Evolutionary conservation across 805 yeast genomes (phyloP).

Genomic region (Cyberlindnera veronae): DNA sequence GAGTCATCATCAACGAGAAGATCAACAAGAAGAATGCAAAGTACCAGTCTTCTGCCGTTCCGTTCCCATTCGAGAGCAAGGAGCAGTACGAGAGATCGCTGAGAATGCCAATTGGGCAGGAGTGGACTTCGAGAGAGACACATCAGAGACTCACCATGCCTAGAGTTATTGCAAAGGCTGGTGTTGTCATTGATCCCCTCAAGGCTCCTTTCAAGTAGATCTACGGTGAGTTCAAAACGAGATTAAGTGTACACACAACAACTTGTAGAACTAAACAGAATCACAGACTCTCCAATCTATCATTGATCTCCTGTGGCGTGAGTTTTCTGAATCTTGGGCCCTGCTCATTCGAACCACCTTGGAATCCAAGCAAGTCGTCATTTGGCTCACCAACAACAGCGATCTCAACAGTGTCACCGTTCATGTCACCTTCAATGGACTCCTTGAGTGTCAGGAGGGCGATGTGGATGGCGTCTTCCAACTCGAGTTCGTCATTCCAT

Average conservation of each 20-base stretch:
- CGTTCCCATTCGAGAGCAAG: slow-evolving; percentile 88
- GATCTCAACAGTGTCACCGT: slow-evolving; percentile 93
- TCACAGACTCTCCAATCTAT: slow-evolving; percentile 87
- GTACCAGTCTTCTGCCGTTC: slow-evolving; percentile 86
- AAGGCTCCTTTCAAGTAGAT: slow-evolving; percentile 81
- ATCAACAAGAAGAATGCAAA: slow-evolving; percentile 80
- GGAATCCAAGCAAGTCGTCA: slow-evolving; percentile 76
- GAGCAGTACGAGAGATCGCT: slow-evolving; percentile 94
- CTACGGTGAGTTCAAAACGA: too few species aligned
- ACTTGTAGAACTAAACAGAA: background rate
- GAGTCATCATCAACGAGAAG: slow-evolving; percentile 87
- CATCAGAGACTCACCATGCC: slow-evolving; percentile 91
- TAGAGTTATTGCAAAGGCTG: slow-evolving; percentile 78
- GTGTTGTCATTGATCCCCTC: slow-evolving; percentile 87
- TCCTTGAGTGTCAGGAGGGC: slow-evolving; percentile 93
- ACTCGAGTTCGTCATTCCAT: slow-evolving; percentile 95
- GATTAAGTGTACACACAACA: too few species aligned
- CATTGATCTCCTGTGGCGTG: slow-evolving; percentile 89
- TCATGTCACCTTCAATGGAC: slow-evolving; percentile 96
- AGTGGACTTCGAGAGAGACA: slow-evolving; percentile 87
- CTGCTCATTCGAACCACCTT: slow-evolving; percentile 67
- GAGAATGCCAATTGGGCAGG: slow-evolving; percentile 95
- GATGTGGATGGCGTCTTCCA: slow-evolving; percentile 97
- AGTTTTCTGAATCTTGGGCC: slow-evolving; percentile 92
- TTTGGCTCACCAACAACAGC: slow-evolving; percentile 82